Percentiles rank a stretch among this genome's conserved stretches.
phyloP scores from a whole-genome alignment of 768 basidiomycete species.

The Leccinum incarnatum region DNA sequence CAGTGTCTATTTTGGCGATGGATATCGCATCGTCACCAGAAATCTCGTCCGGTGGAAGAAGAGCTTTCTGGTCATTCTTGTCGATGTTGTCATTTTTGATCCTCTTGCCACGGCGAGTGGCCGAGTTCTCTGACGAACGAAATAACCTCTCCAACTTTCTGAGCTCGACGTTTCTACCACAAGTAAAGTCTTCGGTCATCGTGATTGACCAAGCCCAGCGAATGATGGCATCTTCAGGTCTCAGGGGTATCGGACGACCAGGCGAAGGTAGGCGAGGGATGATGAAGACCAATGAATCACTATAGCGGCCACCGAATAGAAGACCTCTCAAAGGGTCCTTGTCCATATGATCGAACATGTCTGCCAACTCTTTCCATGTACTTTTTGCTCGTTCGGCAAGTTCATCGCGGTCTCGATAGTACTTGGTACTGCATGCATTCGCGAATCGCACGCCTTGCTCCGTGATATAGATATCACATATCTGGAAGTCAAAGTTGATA shows the following conservation, averaged over 20 bases:
- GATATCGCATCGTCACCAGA: not conserved
- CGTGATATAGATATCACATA: constrained; percentile 30
- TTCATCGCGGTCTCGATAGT: constrained; percentile 23
- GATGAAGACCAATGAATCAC: constrained; percentile 9
- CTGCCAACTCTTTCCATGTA: constrained; percentile 17
- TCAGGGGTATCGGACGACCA: constrained; percentile 14
- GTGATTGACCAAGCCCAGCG: constrained; percentile 23
- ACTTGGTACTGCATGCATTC: constrained; percentile 14
- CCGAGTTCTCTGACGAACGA: not conserved
- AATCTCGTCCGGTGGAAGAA: constrained; percentile 20
- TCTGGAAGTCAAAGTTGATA: constrained; percentile 17
- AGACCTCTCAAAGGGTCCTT: not conserved
- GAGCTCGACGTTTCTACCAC: not conserved
- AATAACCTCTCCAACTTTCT: not conserved
- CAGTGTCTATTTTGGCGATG: not conserved
- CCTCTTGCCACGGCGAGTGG: constrained; percentile 8
- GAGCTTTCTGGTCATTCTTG: not conserved
- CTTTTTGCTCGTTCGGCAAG: constrained; percentile 21
- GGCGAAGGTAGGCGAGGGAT: constrained; percentile 30
- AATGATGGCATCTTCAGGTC: constrained; percentile 18
- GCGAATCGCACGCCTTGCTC: constrained; percentile 29
- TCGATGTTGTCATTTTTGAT: constrained; percentile 1
- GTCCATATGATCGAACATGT: constrained; percentile 21
- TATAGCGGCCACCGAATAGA: constrained; percentile 4
- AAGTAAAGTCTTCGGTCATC: constrained; percentile 11